Evolutionary conservation across 768 basidiomycete species (phyloP), one percentile per base, ranked within the genome.

Genomic region (Solioccasus polychromus): DNA sequence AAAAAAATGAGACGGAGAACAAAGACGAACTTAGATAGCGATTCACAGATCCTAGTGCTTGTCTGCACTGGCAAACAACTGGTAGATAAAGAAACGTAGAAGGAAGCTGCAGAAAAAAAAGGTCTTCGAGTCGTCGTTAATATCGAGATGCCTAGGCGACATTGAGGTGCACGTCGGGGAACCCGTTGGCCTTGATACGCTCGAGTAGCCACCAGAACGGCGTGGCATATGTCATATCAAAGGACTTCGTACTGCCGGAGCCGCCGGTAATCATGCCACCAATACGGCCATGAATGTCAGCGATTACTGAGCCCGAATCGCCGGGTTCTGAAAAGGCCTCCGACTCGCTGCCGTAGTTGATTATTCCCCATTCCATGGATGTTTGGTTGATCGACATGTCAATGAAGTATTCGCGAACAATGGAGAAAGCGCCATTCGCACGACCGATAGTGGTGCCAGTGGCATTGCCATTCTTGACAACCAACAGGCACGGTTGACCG

Each of bases 171-270:
- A 40, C 45, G 31, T 57, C 42, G 24, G 64, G 59, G 44, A 64
- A 63, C 24, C 38, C 38, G 30, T 44, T 47, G 53, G 44, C 31
- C 56, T 55, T 57, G 43, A 65, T 67, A 11, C 41, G 53, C 54
- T 54, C n/a, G 57, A 62, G 62, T 49, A 68, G 58, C 67, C 66
- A 70, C 30, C 56, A 48, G 53, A 70, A 62, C n/a, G 69, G 57
- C n/a, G 71, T 73, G 39, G 66, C 67, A 51, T 71, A 72, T 20
- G 71, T 69, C 8, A 68, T 51, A 48, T 71, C 64, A 31, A 24
- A 55, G 42, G 42, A 37, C 54, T 53, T 32, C 4, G 51, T 48
- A 41, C 55, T 50, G 26, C 69, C 68, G 45, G 52, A 31, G 59
- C 69, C 56, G 28, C 66, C 61, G 8, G 66, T 71, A 39, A 71